Evolutionary conservation across 2,329 filamentous ascomycete species (phyloP), one percentile per base, ranked within the genome.

Genomic region (Biscogniauxia marginata): DNA sequence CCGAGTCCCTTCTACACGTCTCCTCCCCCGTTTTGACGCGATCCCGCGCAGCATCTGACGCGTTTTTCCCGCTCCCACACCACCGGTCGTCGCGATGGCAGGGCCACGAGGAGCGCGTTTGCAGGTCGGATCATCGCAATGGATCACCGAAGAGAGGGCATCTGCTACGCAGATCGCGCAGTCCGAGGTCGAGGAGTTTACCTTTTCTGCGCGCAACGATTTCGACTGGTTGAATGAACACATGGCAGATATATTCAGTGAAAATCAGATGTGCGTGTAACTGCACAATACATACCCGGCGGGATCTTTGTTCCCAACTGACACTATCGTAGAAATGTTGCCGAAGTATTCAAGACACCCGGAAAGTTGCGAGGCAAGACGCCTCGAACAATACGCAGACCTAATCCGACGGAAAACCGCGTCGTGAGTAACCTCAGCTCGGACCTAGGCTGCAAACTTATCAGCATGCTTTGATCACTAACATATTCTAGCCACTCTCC

Each of bases 191-290:
- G 93, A 98, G 64, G 96, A 99, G 75, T 96, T 98, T 70, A 85
- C 90, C 46, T 98, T 90, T 75, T 91, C 92, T 24, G 93, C 91
- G 60, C 86, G 90, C 56, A 96, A 98, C 75, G 95, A 99, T 73
- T 79, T 98, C 69, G 93, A 98, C 71, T 99, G 95, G 95, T 80
- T 99, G 66, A 98, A 99, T 70, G 95, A 98, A 76, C 95, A 99
- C 73, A 97, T 99, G 93, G 85, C 86, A 50, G 91, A 96, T 61
- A 91, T 99, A 68, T 96, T 98, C 72, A 88, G 87, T 67, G 86
- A 88, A 66, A 89, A 92, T 69, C 86, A 93, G 75, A 84, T 92
- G 95, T 97, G 84, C 68, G 89, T 82, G 39, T n/a, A 24, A 57
- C 25, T 23, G 18, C 34, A 16, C 18, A 23, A 30, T 45, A 16